Conservation (phyloP, 2,329 filamentous ascomycete genomes). For the Paecilomyces formosus region DNA sequence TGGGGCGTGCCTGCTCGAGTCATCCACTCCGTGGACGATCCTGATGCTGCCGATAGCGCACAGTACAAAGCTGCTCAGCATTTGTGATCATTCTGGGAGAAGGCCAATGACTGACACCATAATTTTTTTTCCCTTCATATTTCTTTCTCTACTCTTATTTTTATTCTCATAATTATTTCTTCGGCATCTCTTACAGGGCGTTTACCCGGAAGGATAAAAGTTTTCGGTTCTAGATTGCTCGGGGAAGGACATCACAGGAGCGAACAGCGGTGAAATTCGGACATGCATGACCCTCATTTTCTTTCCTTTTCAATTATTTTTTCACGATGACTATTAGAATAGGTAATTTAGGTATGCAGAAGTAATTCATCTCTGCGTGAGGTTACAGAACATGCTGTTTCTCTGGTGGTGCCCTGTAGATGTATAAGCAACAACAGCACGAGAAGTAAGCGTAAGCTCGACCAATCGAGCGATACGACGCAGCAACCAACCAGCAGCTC, state of each 20-base stretch:
- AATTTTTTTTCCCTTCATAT: not conserved
- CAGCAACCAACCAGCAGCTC: not conserved
- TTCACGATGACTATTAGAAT: not conserved
- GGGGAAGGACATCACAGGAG: not conserved
- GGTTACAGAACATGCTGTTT: too few species aligned
- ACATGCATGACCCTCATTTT: not conserved
- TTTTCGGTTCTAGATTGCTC: not conserved
- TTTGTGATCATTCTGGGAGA: not conserved
- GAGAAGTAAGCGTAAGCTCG: not conserved
- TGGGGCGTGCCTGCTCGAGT: slow-evolving; percentile 31
- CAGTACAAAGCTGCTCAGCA: not conserved
- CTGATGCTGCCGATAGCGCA: not conserved
- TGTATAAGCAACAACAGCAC: too few species aligned
- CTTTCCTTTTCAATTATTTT: not conserved
- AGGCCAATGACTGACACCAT: not conserved
- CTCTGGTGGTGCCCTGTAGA: too few species aligned
- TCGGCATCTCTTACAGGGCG: not conserved
- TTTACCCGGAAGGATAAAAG: not conserved
- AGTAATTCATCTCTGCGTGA: too few species aligned
- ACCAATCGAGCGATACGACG: not conserved
- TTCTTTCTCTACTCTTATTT: not conserved
- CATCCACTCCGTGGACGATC: slow-evolving; percentile 13
- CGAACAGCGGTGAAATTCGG: slow-evolving; percentile 11
- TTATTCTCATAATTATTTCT: not conserved
- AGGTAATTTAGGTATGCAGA: not conserved